A percentile compares a stretch with the other conserved stretches of the same genome.
phyloP scores from a whole-genome alignment of 2,329 filamentous ascomycete species.

The Raffaelea albimanens region DNA sequence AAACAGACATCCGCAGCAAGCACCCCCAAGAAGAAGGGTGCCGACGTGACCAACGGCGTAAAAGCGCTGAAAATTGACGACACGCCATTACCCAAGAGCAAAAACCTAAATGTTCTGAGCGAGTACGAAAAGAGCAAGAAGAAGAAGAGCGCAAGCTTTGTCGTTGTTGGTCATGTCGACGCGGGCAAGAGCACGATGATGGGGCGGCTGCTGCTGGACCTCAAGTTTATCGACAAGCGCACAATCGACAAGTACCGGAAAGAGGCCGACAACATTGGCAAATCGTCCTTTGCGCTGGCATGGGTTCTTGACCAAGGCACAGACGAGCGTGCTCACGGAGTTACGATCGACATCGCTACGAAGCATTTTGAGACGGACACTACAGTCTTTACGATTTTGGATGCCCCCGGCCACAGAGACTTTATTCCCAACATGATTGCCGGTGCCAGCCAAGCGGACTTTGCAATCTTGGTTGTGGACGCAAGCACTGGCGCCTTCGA shows the following conservation, averaged over 20 bases:
- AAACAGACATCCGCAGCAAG: conserved; percentile 29
- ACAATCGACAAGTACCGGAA: conserved; percentile 81
- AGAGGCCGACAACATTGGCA: conserved; percentile 85
- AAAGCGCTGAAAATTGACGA: conserved; percentile 36
- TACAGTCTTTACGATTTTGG: conserved; percentile 85
- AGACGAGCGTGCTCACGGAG: conserved; percentile 80
- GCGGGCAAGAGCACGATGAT: conserved; percentile 97
- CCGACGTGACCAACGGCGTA: conserved; percentile 22
- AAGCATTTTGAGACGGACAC: conserved; percentile 87
- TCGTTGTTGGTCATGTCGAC: conserved; percentile 93
- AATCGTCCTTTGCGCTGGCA: conserved; percentile 89
- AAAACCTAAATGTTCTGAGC: conserved; percentile 74
- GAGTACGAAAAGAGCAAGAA: conserved; percentile 67
- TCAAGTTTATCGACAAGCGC: conserved; percentile 78
- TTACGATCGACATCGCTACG: conserved; percentile 94
- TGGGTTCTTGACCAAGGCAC: conserved; percentile 93
- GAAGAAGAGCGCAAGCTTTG: conserved; percentile 82
- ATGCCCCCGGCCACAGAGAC: conserved; percentile 88
- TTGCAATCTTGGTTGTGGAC: conserved; percentile 90
- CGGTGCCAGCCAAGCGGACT: conserved; percentile 89
- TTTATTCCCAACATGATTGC: conserved; percentile 99
- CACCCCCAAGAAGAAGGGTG: conserved; percentile 29
- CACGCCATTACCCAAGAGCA: conserved; percentile 52
- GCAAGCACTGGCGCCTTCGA: conserved; percentile 87
- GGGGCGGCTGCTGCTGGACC: conserved; percentile 84